These are phyloP conservation scores for Clathrospora elynae DNA, from an alignment of 2,329 filamentous ascomycete genomes.

Conservation along the genomic window DNA sequence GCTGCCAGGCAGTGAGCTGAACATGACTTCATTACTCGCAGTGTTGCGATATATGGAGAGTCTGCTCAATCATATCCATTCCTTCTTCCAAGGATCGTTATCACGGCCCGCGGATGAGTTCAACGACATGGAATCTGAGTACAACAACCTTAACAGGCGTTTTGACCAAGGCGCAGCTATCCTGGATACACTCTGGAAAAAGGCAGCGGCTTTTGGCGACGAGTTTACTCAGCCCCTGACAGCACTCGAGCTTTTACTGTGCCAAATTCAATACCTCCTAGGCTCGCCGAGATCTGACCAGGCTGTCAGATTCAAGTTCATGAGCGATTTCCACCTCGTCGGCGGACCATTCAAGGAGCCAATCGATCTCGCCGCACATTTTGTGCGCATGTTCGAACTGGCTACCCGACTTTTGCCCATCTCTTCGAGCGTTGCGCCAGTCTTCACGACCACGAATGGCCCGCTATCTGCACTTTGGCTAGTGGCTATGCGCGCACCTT, in stretches of 20 bases:
- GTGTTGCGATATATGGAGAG: constrained; percentile 29
- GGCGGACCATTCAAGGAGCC: constrained; percentile 22
- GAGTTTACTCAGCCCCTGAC: constrained; percentile 7
- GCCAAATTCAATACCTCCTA: constrained; percentile 21
- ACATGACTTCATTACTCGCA: constrained; percentile 14
- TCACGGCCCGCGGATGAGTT: constrained; percentile 15
- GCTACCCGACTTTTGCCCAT: constrained; percentile 18
- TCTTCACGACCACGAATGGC: constrained; percentile 35
- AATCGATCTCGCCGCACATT: constrained; percentile 22
- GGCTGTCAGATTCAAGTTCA: constrained; percentile 12
- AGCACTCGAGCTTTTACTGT: constrained; percentile 19
- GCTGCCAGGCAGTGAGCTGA: constrained; percentile 10
- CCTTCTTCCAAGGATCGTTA: constrained; percentile 30
- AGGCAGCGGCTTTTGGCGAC: constrained; percentile 3
- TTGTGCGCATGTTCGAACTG: constrained; percentile 24
- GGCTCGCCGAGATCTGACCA: constrained; percentile 20
- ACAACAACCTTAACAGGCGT: constrained; percentile 10
- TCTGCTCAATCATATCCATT: constrained; percentile 31
- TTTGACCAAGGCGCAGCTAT: constrained; percentile 11
- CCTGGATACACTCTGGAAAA: constrained; percentile 12
- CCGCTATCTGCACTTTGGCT: constrained; percentile 36
- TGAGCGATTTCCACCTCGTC: constrained; percentile 9
- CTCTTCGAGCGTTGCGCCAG: constrained; percentile 18
- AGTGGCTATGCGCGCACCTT: constrained; percentile 28
- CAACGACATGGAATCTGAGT: constrained; percentile 15